Percentiles rank a stretch among this genome's conserved stretches.
phyloP scores from a whole-genome alignment of 2,329 filamentous ascomycete species.

The Apiospora sp. region DNA sequence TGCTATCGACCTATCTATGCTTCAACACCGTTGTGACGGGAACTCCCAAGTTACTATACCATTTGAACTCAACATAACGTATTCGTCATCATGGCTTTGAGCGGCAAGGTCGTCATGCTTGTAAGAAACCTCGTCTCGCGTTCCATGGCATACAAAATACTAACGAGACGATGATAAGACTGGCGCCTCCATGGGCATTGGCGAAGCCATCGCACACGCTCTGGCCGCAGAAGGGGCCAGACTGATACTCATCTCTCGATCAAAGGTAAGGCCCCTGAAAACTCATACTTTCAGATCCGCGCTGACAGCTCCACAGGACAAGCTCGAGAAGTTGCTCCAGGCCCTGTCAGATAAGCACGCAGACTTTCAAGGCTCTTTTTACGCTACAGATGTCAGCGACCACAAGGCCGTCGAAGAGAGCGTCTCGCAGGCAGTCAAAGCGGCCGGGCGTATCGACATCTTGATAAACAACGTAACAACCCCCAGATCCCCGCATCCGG shows the following conservation, averaged over 20 bases:
- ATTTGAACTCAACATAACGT: background rate
- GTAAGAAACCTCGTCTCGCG: background rate
- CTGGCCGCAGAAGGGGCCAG: slow-evolving; percentile 49
- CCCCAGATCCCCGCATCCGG: too few species aligned
- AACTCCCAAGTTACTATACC: background rate
- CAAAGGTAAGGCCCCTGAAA: slow-evolving; percentile 33
- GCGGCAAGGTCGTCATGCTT: background rate
- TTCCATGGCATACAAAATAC: background rate
- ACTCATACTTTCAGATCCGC: accelerated
- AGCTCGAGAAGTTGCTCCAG: slow-evolving; percentile 34
- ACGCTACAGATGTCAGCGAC: slow-evolving; percentile 41
- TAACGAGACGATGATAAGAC: background rate
- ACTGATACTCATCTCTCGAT: slow-evolving; percentile 52
- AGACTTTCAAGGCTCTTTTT: slow-evolving; percentile 25
- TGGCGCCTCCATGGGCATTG: slow-evolving; percentile 48
- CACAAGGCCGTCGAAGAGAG: slow-evolving; percentile 43
- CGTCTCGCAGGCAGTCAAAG: slow-evolving; percentile 40
- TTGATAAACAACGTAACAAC: slow-evolving; percentile 52
- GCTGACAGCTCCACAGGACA: slow-evolving; percentile 25
- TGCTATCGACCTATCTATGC: background rate
- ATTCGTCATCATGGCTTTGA: background rate
- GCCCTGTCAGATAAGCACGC: slow-evolving; percentile 31
- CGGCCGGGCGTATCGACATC: slow-evolving; percentile 50
- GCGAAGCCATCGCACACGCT: slow-evolving; percentile 50
- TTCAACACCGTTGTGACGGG: background rate